These are phyloP conservation scores for Thraustochytrium sp. DNA, from an alignment of 352 stramenopile genomes.

Conservation along the genomic window DNA sequence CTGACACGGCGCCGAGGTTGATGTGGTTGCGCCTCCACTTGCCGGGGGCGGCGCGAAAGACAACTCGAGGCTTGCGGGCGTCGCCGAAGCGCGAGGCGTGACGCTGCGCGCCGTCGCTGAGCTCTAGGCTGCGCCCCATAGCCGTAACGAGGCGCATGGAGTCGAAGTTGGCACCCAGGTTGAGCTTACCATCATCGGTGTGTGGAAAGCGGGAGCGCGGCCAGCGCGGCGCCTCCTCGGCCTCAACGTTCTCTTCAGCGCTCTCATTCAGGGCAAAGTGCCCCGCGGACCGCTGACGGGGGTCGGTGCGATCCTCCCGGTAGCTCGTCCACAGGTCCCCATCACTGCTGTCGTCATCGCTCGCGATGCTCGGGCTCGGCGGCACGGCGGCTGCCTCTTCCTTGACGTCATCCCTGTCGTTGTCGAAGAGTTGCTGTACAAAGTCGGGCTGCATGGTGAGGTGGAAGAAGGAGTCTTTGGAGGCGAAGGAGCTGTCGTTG, in stretches of 20 bases:
- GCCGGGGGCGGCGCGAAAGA: not conserved
- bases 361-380: too few relatives aligned
- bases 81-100: not conserved
- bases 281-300: too few relatives aligned
- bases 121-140: not conserved
- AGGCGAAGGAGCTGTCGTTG: not conserved
- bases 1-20: too few relatives aligned
- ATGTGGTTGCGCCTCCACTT: too few relatives aligned
- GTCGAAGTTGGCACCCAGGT: not conserved
- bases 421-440: not conserved
- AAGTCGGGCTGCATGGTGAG: conserved; percentile 2
- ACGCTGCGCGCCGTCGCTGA: not conserved
- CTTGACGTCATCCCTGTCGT: not conserved
- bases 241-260: not conserved
- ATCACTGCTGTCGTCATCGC: too few relatives aligned
- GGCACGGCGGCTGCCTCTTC: too few relatives aligned
- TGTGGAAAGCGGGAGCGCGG: not conserved
- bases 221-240: not conserved
- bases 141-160: not conserved
- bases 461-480: not conserved
- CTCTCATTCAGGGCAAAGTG: not conserved
- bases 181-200: not conserved
- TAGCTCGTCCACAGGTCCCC: too few relatives aligned
- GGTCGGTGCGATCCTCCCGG: too few relatives aligned
- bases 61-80: not conserved